Base-by-base conservation (phyloP, 2,329 filamentous ascomycete species). In the Podosphaera fusca region DNA sequence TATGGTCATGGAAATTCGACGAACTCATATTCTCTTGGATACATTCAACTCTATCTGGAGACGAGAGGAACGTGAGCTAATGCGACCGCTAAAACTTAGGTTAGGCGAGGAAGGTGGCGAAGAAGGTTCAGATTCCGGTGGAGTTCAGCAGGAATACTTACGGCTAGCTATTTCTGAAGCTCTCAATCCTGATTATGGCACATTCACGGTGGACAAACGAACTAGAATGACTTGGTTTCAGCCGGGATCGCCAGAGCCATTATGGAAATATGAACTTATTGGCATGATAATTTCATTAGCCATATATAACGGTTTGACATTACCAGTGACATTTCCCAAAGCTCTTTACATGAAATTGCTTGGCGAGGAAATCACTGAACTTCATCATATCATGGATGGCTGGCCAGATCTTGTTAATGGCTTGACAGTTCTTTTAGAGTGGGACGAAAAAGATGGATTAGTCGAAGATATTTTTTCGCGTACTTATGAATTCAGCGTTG, bases 101-200 rank as follows among this genome's bases (percentile, higher is more conserved):
- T 78, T 96, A 58, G 88, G 88, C 2, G 84, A 87, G 66, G 82
- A 87, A 38, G 75, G 75, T 56, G 87, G 87, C 35, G 92, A 96
- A 68, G 82, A 94, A 67, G 92, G 92, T 0, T 80, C 94, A 38
- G 92, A 98, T 68, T 87, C 90, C 54, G 92, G 92, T 49, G 92
- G 92, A 60, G 89, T 98, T 0, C 90, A 95, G 64, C 89, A 95
- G 67, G 92, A 98, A 61, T 96, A 95, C 67, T 96, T 98, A 71
- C 81, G 87, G 14, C 71, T 95, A 34, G 81, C 86, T 21, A 81
- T 95, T 63, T 79, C 80, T 0, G 83, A 94, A 65, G 85, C 85
- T 2, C 75, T 96, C 51, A 76, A 87, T 63, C 84, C 87, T 3
- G 76, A 81, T 49, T 87, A 85, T 64, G 88, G 80, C 70, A 72